These are phyloP conservation scores for Metarhizium album DNA, from an alignment of 2,329 filamentous ascomycete genomes.

Conservation along the genomic window DNA sequence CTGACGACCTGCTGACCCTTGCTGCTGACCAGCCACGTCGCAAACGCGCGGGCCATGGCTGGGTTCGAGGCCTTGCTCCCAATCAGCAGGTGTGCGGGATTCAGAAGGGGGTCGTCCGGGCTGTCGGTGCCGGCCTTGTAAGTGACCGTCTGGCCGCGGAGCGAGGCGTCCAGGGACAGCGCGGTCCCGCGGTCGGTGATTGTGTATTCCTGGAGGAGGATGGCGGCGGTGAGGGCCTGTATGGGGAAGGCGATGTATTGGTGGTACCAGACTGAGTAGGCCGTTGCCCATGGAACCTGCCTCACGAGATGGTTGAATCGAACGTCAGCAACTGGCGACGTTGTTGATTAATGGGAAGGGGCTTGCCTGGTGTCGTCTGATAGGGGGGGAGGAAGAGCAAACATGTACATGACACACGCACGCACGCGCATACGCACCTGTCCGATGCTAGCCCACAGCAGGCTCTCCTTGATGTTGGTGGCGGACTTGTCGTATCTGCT, in stretches of 20 bases:
- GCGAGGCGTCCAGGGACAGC: constrained; percentile 23
- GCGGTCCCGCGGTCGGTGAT: constrained; percentile 35
- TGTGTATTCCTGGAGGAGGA: constrained; percentile 32
- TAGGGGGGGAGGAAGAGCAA: no score
- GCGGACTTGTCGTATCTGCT: constrained; percentile 37
- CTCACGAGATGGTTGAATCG: no score
- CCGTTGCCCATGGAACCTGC: constrained; percentile 25
- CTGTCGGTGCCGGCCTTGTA: constrained; percentile 26
- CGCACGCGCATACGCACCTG: no score
- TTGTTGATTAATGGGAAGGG: no score
- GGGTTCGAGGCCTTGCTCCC: constrained; percentile 23
- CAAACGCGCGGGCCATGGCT: constrained; percentile 24
- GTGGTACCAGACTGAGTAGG: constrained; percentile 36
- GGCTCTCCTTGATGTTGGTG: constrained; percentile 36
- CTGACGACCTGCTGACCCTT: constrained; percentile 26
- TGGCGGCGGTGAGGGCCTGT: constrained; percentile 31
- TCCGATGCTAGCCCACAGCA: constrained; percentile 33
- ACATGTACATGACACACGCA: no score
- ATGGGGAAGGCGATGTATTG: constrained; percentile 33
- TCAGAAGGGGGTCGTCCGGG: constrained; percentile 26
- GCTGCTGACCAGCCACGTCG: constrained; percentile 26
- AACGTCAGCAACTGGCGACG: no score
- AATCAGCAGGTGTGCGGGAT: constrained; percentile 31
- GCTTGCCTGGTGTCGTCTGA: no score
- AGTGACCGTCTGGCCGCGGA: constrained; percentile 23